phyloP scores from a whole-genome alignment of 805 yeast genomes.

The Cyberlindnera misumaiensis region DNA sequence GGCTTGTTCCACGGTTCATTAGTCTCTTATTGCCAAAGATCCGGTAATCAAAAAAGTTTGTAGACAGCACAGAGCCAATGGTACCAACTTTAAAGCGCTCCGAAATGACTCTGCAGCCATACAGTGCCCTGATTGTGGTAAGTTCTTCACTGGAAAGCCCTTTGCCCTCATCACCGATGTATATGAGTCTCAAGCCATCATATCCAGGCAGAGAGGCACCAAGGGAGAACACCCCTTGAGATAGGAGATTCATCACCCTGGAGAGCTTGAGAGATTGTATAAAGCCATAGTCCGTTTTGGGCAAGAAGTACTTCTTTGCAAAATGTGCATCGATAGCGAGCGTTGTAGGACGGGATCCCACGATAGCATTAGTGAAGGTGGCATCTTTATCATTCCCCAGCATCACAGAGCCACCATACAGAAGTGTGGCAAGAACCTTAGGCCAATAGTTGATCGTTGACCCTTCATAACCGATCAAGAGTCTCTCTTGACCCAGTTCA shows the following conservation, averaged over 20 bases:
- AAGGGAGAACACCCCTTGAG: conserved; percentile 13
- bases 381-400: conserved; percentile 15
- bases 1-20: conserved; percentile 47
- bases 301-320: conserved; percentile 8
- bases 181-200: conserved; percentile 23
- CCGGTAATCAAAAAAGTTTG: conserved; percentile 60
- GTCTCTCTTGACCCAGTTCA: conserved; percentile 27
- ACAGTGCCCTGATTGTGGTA: conserved; percentile 37
- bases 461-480: conserved; percentile 24
- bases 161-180: conserved; percentile 7
- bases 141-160: conserved; percentile 22
- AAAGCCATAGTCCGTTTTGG: neutral
- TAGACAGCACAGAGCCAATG: conserved; percentile 52
- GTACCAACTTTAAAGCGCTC: conserved; percentile 41
- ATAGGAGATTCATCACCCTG: conserved; percentile 18
- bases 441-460: conserved; percentile 38
- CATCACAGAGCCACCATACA: conserved; percentile 28
- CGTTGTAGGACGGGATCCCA: conserved; percentile 10
- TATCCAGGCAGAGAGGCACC: conserved; percentile 28
- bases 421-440: conserved; percentile 26
- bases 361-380: conserved; percentile 4
- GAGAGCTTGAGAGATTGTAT: conserved; percentile 13
- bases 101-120: conserved; percentile 43
- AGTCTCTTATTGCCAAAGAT: conserved; percentile 30
- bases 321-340: conserved; percentile 3